phyloP scores from a whole-genome alignment of 2,329 filamentous ascomycete species.

The Cercospora sojina region DNA sequence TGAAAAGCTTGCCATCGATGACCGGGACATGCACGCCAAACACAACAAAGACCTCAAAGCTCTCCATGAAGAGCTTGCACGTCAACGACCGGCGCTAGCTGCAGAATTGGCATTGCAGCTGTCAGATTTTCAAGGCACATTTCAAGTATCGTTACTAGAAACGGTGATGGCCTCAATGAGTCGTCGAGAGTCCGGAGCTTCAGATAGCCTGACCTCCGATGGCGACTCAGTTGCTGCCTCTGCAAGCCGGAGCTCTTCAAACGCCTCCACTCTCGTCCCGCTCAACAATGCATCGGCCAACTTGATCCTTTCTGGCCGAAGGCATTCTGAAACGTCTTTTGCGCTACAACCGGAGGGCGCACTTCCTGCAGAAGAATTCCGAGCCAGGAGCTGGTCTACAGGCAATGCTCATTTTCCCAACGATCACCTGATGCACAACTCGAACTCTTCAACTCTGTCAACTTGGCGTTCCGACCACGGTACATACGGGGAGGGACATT shows the following conservation, averaged over 20 bases:
- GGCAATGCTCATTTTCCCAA: not conserved
- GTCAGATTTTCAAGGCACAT: not conserved
- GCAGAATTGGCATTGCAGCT: not conserved
- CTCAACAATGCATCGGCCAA: not conserved
- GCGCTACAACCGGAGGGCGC: not conserved
- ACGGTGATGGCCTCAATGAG: not conserved
- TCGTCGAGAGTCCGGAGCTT: not conserved
- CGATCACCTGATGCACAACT: not conserved
- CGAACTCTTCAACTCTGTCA: not conserved
- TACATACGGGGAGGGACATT: not conserved
- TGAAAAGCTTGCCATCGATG: not conserved
- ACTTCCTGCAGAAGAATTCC: not conserved
- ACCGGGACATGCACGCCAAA: not conserved
- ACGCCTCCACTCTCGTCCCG: not conserved
- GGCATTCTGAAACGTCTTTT: not conserved
- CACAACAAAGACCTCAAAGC: not conserved
- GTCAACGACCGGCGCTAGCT: not conserved
- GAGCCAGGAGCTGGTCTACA: not conserved
- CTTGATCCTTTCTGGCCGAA: not conserved
- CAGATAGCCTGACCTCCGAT: not conserved
- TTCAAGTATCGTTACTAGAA: not conserved
- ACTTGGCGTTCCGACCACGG: not conserved
- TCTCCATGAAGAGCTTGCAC: not conserved
- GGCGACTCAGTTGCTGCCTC: not conserved
- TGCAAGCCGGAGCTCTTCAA: not conserved